Conservation (phyloP, 805 yeast genomes). For the Metschnikowia arizonensis region DNA sequence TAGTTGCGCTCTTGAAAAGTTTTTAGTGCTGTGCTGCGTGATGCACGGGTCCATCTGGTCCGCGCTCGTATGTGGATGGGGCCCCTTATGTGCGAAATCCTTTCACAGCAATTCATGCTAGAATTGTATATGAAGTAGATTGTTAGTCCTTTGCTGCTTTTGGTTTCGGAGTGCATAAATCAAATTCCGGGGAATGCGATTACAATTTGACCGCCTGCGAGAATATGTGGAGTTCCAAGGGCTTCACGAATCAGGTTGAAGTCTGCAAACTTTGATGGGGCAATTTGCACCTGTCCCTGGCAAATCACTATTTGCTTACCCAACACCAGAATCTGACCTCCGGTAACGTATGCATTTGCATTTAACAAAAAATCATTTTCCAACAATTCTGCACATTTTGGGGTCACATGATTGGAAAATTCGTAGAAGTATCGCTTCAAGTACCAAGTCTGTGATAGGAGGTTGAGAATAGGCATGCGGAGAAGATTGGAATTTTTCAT, state of each 20-base stretch:
- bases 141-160: not conserved
- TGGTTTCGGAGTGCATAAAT: not conserved
- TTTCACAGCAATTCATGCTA: slow-evolving; percentile 1
- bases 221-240: slow-evolving; percentile 20
- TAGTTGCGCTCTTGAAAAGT: slow-evolving; percentile 12
- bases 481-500: slow-evolving; percentile 27
- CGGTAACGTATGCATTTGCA: slow-evolving; percentile 28
- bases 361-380: slow-evolving; percentile 22
- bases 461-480: slow-evolving; percentile 34
- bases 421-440: slow-evolving; percentile 34
- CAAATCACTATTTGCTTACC: slow-evolving; percentile 35
- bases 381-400: slow-evolving; percentile 22
- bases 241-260: slow-evolving; percentile 19
- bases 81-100: too few relatives aligned
- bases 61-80: too few relatives aligned
- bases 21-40: slow-evolving; percentile 1
- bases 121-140: not conserved
- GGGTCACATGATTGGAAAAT: slow-evolving; percentile 17
- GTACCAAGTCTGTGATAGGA: slow-evolving; percentile 40
- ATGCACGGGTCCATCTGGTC: slow-evolving; percentile 16
- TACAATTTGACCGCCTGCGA: slow-evolving; percentile 35
- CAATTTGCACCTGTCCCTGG: slow-evolving; percentile 33
- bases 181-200: slow-evolving; percentile 37
- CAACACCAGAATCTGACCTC: slow-evolving; percentile 30
- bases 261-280: slow-evolving; percentile 30